Conservation (phyloP, 306 rosid species). For the Quercus alba region DNA sequence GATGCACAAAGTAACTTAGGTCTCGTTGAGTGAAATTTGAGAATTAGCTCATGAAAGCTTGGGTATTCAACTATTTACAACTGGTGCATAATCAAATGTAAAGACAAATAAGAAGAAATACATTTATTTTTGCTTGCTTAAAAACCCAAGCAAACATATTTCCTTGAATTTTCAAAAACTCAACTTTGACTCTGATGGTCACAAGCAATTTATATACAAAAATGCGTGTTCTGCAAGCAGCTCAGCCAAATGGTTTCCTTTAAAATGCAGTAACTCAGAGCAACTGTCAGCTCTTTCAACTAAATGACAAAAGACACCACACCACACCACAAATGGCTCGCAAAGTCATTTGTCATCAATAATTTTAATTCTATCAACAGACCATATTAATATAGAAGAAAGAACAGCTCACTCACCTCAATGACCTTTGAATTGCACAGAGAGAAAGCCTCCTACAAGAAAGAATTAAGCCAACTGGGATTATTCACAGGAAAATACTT, state of each 20-base stretch:
- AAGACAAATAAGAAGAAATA: not conserved
- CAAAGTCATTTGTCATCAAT: not conserved
- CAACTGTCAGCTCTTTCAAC: slow-evolving; percentile 9
- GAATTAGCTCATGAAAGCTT: slow-evolving; percentile 10
- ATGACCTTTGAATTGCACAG: slow-evolving; percentile 74
- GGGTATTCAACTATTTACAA: not conserved
- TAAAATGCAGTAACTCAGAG: not conserved
- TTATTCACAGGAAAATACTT: not conserved
- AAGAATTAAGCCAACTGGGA: not conserved
- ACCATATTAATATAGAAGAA: not conserved
- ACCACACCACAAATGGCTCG: not conserved
- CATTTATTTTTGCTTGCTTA: not conserved
- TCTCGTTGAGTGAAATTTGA: not conserved
- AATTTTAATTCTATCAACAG: slow-evolving; percentile 3
- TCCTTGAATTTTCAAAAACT: not conserved
- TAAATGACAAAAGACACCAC: not conserved
- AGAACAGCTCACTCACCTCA: slow-evolving; percentile 57
- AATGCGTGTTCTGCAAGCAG: not conserved
- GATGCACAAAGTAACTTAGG: not conserved
- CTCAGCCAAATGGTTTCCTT: not conserved
- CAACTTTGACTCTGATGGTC: not conserved
- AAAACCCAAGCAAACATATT: not conserved
- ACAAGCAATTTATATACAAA: slow-evolving; percentile 4
- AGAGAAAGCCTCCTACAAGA: slow-evolving; percentile 80
- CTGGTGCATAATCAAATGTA: too few relatives aligned